Percentiles rank a stretch among this genome's conserved stretches.
Evolutionary conservation across 2,329 filamentous ascomycete genomes (phyloP).

Genomic region (Apiospora koreana): DNA sequence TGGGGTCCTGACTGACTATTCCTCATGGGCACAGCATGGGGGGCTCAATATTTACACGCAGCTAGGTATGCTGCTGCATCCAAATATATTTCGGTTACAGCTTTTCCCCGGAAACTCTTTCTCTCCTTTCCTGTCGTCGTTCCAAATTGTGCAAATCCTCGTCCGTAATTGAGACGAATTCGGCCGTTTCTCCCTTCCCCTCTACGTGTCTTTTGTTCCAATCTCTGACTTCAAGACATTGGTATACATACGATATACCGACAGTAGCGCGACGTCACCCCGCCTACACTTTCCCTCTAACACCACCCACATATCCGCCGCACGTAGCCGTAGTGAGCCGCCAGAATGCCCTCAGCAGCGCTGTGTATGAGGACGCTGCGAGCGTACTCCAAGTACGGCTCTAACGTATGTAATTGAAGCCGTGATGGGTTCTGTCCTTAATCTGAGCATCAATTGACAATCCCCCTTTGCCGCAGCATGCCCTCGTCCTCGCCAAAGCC

Average conservation of each 20-base stretch:
- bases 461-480: conserved; percentile 41
- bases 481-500: conserved; percentile 53
- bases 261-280: neutral
- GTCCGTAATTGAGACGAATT: neutral
- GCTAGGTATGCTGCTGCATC: neutral
- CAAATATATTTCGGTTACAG: neutral
- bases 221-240: neutral
- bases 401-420: conserved; percentile 46
- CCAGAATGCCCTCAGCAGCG: conserved; percentile 51
- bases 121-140: too few relatives aligned
- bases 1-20: neutral
- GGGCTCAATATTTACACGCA: conserved; percentile 10
- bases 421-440: neutral
- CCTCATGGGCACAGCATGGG: neutral
- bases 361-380: conserved; percentile 52
- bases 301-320: neutral
- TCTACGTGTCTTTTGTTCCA: neutral
- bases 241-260: neutral
- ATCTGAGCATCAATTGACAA: neutral
- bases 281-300: neutral
- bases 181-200: neutral
- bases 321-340: conserved; percentile 10
- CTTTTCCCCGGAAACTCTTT: neutral
- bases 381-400: conserved; percentile 55
- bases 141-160: neutral